Conservation (phyloP, 805 yeast species). For the Vanderwaltozyma verrucispora region DNA sequence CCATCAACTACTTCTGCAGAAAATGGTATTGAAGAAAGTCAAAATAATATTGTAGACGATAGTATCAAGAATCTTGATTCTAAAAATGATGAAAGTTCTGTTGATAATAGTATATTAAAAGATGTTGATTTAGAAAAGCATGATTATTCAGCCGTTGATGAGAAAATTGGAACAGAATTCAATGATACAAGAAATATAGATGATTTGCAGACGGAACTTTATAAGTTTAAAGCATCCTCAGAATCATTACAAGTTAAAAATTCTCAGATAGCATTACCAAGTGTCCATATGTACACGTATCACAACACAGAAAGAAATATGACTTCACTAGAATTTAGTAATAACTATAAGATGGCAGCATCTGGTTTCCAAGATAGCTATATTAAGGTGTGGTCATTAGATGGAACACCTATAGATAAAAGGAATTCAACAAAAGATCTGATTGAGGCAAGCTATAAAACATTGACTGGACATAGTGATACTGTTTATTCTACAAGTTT, state of each 20-base stretch:
- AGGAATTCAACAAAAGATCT: conserved; percentile 31
- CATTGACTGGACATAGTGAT: conserved; percentile 83
- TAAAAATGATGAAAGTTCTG: too few relatives aligned
- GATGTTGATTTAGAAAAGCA: too few relatives aligned
- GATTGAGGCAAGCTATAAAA: conserved; percentile 17
- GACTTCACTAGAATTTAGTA: conserved; percentile 76
- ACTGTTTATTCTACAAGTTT: conserved; percentile 84
- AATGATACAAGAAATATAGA: neutral
- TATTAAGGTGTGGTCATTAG: conserved; percentile 85
- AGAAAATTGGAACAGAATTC: neutral
- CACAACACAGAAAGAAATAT: conserved; percentile 87
- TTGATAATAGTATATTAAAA: too few relatives aligned
- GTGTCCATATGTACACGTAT: conserved; percentile 95
- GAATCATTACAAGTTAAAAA: conserved; percentile 58
- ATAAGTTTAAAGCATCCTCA: conserved; percentile 72
- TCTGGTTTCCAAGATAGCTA: conserved; percentile 92
- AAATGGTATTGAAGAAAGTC: too few relatives aligned
- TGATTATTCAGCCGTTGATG: too few relatives aligned
- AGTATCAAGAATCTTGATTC: too few relatives aligned
- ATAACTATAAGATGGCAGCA: conserved; percentile 76
- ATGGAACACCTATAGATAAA: conserved; percentile 72
- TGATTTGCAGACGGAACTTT: conserved; percentile 56
- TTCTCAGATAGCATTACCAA: conserved; percentile 74
- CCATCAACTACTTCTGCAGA: too few relatives aligned
- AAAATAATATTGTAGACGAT: too few relatives aligned